A percentile compares a stretch with the other conserved stretches of the same genome.
Conservation (phyloP, 108 stramenopile species). For the Pseudonitzschia multistriata region DNA sequence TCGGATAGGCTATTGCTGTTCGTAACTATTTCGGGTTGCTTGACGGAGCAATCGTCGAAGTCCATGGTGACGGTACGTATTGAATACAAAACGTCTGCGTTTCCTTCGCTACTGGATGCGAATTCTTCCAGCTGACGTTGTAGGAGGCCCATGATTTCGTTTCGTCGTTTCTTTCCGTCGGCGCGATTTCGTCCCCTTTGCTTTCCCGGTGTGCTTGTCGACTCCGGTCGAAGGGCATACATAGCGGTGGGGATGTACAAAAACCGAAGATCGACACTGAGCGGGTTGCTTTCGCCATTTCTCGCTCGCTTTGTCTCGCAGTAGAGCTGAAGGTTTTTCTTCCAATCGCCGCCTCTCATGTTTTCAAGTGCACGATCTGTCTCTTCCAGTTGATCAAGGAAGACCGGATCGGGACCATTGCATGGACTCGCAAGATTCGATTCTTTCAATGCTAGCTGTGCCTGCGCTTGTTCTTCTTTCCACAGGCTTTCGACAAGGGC, state of each 20-base stretch:
- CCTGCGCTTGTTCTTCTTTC: conserved; percentile 30
- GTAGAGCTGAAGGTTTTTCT: background rate
- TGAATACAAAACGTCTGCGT: background rate
- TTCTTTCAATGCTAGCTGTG: conserved; percentile 36
- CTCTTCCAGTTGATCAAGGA: conserved; percentile 41
- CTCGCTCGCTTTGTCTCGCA: background rate
- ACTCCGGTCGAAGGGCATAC: conserved; percentile 73
- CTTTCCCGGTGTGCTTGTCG: conserved; percentile 73
- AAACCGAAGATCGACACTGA: conserved; percentile 41
- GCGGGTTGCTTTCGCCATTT: background rate
- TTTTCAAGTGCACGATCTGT: background rate
- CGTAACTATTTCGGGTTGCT: conserved; percentile 55
- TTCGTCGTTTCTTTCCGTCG: conserved; percentile 76
- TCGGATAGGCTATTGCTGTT: conserved; percentile 29
- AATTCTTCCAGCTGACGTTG: conserved; percentile 28
- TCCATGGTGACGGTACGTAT: conserved; percentile 59
- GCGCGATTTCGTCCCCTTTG: conserved; percentile 84
- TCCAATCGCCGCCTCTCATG: background rate
- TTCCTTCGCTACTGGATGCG: background rate
- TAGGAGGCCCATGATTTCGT: conserved; percentile 48
- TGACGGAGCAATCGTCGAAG: conserved; percentile 73
- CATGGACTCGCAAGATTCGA: conserved; percentile 73
- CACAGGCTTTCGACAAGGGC: conserved; percentile 47
- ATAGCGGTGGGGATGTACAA: conserved; percentile 89
- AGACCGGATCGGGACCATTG: conserved; percentile 59